Base-by-base conservation (phyloP, 345 rosid species). In the Abelmoschus esculentus region DNA sequence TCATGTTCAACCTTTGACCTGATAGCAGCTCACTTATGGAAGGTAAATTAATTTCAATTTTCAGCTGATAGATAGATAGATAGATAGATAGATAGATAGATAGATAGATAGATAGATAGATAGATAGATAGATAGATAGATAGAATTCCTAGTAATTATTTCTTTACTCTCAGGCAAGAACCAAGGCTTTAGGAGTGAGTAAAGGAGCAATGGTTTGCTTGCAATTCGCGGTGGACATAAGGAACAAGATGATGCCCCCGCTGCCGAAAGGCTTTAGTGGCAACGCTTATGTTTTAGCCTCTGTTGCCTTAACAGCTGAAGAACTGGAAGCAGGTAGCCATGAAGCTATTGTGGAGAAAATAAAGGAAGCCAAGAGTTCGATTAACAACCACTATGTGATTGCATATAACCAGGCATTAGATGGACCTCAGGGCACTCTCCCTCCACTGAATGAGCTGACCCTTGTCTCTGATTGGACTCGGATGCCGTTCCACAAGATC, bases 11-110 rank as follows among this genome's bases (percentile, higher is more conserved):
- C 90, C 60, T 89, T 87, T 75, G 96, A 89, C 72, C 71, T 73
- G 71, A 77, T 89, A 61, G 78, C 90, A 54, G 86, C 86, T 80
- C 91, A 85, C 74, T 75, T 87, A 40, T 89, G 91, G 91, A 89
- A 85, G 87, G 95, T 84, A 19, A 19, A 32, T 69, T 36, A 22
- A 22, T 22, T 22, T 22, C 26, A 22, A 22, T 22, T 22, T 22
- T 22, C 26, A 22, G 26, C 26, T 22, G 26, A 22, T 22, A 22
- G 26, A 22, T 22, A 22, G 26, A 22, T 22, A 22, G 1, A 22
- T 22, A 22, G 26, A 22, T 22, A 22, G 26, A 22, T 22, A 22
- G 1, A 22, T 22, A n/a, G 26, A 22, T 22, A 22, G 26, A 22
- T 22, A 22, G 26, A 22, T 22, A 22, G 1, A 22, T 22, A n/a